Base-by-base conservation (phyloP, 306 rosid genomes). In the Lotus japonicus region DNA sequence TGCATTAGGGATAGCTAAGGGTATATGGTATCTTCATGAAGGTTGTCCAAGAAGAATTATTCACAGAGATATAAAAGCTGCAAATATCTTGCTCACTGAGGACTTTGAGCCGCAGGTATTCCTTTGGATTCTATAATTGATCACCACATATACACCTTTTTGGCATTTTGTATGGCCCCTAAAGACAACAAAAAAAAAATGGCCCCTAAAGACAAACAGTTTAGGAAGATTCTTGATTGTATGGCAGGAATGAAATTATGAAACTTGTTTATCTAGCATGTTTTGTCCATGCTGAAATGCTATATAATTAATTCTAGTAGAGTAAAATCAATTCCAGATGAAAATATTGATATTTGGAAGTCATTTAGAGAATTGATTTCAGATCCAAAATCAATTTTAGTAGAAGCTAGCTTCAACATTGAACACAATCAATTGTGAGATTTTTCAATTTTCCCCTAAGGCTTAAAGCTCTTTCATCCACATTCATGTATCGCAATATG, bases 41-140 rank as follows among this genome's bases (percentile, higher is more conserved):
- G 91, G 89, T 44, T 88, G 97, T 77, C 91, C 82, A 68, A 86
- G 89, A 76, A 88, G 96, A 82, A 91, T 86, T 39, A 86, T 91
- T 58, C 97, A 91, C 62, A 88, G 96, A 79, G 97, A 91, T 75
- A 83, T 91, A 51, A 91, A 86, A 77, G 96, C 96, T 45, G 89
- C 91, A 43, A 91, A 91, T 78, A 83, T 91, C 82, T 83, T 91
- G 84, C 97, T 91, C 13, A 86, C 83, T 0, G 83, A 83, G 71
- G 84, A 85, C 9, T 88, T 72, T 60, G 96, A 84, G 74, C 86
- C 97, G 53, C 92, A 83, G 91, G 97, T 83, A 59, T 45, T 16
- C 31, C 49, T 81, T 66, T 63, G 14, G 70, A 49, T 59, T 61
- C 64, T 62, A 23, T 45, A 4, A 43, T 31, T 33, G 16, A 49